Evolutionary conservation across 352 stramenopile species (phyloP).

Genomic region (Pythium monospermum): DNA sequence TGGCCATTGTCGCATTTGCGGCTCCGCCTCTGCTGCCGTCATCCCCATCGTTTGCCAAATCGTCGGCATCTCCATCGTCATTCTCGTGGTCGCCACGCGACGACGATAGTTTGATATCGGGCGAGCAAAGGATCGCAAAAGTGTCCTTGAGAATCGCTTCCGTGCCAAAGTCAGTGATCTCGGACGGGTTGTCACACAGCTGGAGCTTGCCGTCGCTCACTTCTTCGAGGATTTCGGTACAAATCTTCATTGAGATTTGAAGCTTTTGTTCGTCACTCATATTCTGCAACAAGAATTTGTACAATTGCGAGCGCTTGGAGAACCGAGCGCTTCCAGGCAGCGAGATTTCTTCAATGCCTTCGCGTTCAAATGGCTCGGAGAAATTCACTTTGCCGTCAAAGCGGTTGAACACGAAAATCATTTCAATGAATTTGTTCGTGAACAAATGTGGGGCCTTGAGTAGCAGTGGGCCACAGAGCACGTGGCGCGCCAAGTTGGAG

Average conservation of each 20-base stretch:
- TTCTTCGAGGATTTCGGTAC: conserved; percentile 91
- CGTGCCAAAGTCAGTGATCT: conserved; percentile 78
- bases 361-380: conserved; percentile 53
- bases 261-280: conserved; percentile 96
- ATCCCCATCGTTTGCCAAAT: conserved; percentile 32
- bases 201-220: conserved; percentile 77
- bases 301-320: conserved; percentile 83
- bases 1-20: conserved; percentile 45
- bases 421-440: conserved; percentile 96
- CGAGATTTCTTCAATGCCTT: conserved; percentile 59
- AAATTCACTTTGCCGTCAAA: conserved; percentile 59
- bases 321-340: conserved; percentile 53
- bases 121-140: conserved; percentile 82
- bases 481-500: conserved; percentile 88
- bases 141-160: conserved; percentile 88
- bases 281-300: conserved; percentile 92
- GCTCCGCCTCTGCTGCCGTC: no score
- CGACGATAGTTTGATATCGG: conserved; percentile 81
- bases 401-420: conserved; percentile 96
- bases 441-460: conserved; percentile 93
- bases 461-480: conserved; percentile 88
- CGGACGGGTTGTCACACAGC: conserved; percentile 63
- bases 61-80: conserved; percentile 63
- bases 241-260: conserved; percentile 93
- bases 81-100: conserved; percentile 44